Evolutionary conservation across 2,329 filamentous ascomycete genomes (phyloP), one percentile per base, ranked within the genome.

Genomic region (Acephala macrosclerotiorum): DNA sequence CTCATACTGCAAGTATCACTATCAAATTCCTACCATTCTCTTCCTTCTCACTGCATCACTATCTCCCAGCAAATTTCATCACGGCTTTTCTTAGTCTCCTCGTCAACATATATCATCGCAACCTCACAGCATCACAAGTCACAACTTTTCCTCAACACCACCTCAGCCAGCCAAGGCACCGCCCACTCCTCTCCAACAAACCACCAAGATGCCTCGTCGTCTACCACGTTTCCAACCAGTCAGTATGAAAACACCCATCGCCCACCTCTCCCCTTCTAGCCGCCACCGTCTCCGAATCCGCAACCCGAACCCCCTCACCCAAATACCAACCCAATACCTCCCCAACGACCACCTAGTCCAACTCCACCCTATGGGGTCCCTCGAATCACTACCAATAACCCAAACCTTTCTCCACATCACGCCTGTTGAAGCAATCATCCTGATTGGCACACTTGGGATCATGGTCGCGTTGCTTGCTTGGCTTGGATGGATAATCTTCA

Each of bases 401-500:
- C 61, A 9, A 4, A 11, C 49, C 22, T 22, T 25, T 25, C 16
- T 58, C 53, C 40, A 60, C 35, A 22, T 64, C 26, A 65, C 69
- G 11, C 64, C 67, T n/a, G n/a, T 61, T 38, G 67, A 70, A 56
- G 45, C 64, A 8, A 14, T 58, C 5, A 29, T 71, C 58, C 60
- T 69, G 2, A 26, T 65, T 11, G n/a, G 63, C 33, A 40, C 51
- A 4, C 47, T 67, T 16, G 47, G 65, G 11, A 49, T 65, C 12
- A 53, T 68, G 5, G 25, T 69, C 35, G 61, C 60, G 3, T 26
- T 71, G 18, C 60, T 70, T 29, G 58, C 45, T 29, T 66, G 63
- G 65, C 45, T 69, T 18, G 49, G 33, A 18, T 69, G 62, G 65
- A 66, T 67, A 16, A 51, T 61, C 57, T 18, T 69, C 59, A 51